These are phyloP conservation scores for Calvatia gigantea DNA, from an alignment of 768 basidiomycete genomes.

Conservation along the genomic window DNA sequence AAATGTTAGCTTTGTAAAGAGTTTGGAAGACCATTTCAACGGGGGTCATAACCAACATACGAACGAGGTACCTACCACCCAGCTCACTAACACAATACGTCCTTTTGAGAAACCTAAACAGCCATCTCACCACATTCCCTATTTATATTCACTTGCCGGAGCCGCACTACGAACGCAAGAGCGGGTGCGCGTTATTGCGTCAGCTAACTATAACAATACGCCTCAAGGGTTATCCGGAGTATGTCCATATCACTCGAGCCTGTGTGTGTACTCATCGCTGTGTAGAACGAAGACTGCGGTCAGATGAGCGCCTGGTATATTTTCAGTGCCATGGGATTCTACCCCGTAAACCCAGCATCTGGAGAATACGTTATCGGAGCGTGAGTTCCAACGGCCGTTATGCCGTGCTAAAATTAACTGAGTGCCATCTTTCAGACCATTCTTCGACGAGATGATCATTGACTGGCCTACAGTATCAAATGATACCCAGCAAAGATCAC, in stretches of 20 bases:
- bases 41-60: constrained; percentile 76
- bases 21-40: constrained; percentile 54
- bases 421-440: constrained; percentile 30
- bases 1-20: constrained; percentile 58
- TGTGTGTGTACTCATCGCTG: background rate
- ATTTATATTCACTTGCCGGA: constrained; percentile 69
- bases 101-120: constrained; percentile 19
- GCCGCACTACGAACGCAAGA: constrained; percentile 68
- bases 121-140: constrained; percentile 86
- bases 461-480: constrained; percentile 40
- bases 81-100: background rate
- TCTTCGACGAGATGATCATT: constrained; percentile 52
- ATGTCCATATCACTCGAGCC: constrained; percentile 16
- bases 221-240: constrained; percentile 71
- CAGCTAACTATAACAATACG: constrained; percentile 61
- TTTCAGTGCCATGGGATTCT: constrained; percentile 80
- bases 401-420: background rate
- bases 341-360: constrained; percentile 80
- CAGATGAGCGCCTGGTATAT: constrained; percentile 92
- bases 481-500: constrained; percentile 12
- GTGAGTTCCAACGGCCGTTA: constrained; percentile 32
- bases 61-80: constrained; percentile 53
- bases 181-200: constrained; percentile 61
- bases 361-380: constrained; percentile 74
- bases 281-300: constrained; percentile 83